Evolutionary conservation across 2,329 filamentous ascomycete genomes (phyloP), one percentile per base, ranked within the genome.

Genomic region (Phoma sp.): DNA sequence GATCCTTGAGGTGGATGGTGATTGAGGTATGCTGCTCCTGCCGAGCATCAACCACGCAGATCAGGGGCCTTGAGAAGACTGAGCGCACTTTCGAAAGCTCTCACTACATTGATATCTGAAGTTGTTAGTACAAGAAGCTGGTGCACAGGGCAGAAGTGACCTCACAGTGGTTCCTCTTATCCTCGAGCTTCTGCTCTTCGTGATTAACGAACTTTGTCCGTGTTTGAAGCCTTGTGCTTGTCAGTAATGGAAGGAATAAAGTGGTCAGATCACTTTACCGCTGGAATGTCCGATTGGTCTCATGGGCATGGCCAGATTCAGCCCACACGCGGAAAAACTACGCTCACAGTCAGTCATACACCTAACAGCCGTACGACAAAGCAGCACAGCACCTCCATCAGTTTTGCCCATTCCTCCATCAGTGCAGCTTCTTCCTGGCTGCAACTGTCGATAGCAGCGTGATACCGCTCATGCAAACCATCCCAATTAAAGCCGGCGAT

Each of bases 321-420:
- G 90, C 89, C 92, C 93, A 97, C 32, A 87, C 78, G 54, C 83
- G 83, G 73, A 96, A 96, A 71, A 89, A 90, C 91, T 96, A 61
- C 9, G n/a, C 2, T 21, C n/a, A 2, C 10, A 17, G 48, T 67
- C 49, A 70, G 63, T 24, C 36, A 19, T 2, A 8, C 10, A 5
- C 19, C 13, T n/a, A 32, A 27, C 15, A 19, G 9, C 4, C 29
- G 9, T 8, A 8, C 12, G 33, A 33, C 4, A 17, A 10, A 19
- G n/a, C 17, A 17, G 17, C 38, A 9, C 27, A 22, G 33, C 53
- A 78, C 76, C 61, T 64, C 54, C 65, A 75, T 75, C 22, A 78
- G 63, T 22, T 80, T 76, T 15, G 86, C 81, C 60, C 89, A 91
- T 58, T 93, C 88, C 19, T 85, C 80, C 48, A 89, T 77, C 39